phyloP scores from a whole-genome alignment of 345 rosid species.

The thale cress (Arabidopsis thaliana) region DNA sequence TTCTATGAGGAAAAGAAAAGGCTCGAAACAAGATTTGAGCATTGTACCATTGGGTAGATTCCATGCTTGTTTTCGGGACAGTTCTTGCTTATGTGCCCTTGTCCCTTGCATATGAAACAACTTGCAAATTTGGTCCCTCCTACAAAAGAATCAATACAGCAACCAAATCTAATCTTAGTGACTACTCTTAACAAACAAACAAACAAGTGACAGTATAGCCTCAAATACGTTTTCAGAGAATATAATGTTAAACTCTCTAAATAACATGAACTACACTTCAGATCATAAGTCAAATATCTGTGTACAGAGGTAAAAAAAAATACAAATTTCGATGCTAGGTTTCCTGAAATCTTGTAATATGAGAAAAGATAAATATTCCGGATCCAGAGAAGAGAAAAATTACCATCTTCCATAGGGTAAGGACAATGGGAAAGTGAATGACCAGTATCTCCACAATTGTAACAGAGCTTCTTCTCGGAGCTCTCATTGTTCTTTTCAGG shows the following conservation, averaged over 20 bases:
- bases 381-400: not conserved
- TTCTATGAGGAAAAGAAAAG: not conserved
- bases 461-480: constrained; percentile 66
- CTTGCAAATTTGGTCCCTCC: constrained; percentile 90
- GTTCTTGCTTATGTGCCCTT: constrained; percentile 88
- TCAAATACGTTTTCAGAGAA: not conserved
- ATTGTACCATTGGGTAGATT: constrained; percentile 87
- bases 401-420: constrained; percentile 81
- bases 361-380: not conserved
- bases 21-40: constrained; percentile 15
- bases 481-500: constrained; percentile 66
- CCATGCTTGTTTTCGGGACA: constrained; percentile 86
- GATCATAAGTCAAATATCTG: not conserved
- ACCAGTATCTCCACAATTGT: constrained; percentile 83
- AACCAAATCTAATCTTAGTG: constrained; percentile 6
- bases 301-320: not conserved
- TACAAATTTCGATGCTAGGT: not conserved
- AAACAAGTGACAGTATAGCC: not conserved
- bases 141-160: constrained; percentile 40
- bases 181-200: constrained; percentile 7
- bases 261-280: constrained; percentile 14
- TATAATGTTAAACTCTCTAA: not conserved
- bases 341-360: not conserved
- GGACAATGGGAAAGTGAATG: constrained; percentile 85
- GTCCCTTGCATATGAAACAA: constrained; percentile 85